A percentile compares a stretch with the other conserved stretches of the same genome.
These are phyloP conservation scores for Nicotiana tabacum DNA, from an alignment of 257 asterid genomes.

Conservation along the genomic window DNA sequence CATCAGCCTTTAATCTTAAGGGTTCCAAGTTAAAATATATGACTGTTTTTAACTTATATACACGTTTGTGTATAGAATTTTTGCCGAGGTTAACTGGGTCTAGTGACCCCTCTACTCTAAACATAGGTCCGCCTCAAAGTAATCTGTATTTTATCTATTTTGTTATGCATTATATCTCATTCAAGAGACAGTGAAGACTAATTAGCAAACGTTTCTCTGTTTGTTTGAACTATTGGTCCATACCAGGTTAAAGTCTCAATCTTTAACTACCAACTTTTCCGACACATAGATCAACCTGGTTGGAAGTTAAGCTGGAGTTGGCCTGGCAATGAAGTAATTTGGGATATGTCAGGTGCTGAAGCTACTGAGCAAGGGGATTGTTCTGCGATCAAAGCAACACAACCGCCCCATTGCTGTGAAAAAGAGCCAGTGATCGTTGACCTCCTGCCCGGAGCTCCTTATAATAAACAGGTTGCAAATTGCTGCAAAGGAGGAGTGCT, in stretches of 20 bases:
- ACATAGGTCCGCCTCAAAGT: too few relatives aligned
- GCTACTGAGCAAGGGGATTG: constrained; percentile 76
- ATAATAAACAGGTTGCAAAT: constrained; percentile 44
- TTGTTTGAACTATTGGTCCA: neutral
- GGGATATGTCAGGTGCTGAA: constrained; percentile 66
- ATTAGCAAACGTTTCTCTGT: neutral
- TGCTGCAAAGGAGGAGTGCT: constrained; percentile 74
- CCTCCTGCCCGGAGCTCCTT: constrained; percentile 60
- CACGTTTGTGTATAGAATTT: too few relatives aligned
- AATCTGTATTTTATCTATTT: neutral
- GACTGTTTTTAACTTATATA: too few relatives aligned
- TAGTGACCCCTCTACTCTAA: too few relatives aligned
- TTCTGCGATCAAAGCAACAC: constrained; percentile 38
- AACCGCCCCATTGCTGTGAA: constrained; percentile 64
- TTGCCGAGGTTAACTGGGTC: too few relatives aligned
- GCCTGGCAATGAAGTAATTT: constrained; percentile 57
- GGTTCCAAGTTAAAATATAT: too few relatives aligned
- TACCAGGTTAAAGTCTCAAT: constrained; percentile 47
- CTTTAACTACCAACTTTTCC: constrained; percentile 60
- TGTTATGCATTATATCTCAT: neutral
- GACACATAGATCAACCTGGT: constrained; percentile 66
- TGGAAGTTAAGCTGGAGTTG: constrained; percentile 75
- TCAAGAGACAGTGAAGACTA: neutral
- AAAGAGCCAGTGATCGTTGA: constrained; percentile 58
- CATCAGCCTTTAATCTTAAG: too few relatives aligned